Evolutionary conservation across 306 rosid genomes (phyloP).

Genomic region (Chamaecrista fasciculata): DNA sequence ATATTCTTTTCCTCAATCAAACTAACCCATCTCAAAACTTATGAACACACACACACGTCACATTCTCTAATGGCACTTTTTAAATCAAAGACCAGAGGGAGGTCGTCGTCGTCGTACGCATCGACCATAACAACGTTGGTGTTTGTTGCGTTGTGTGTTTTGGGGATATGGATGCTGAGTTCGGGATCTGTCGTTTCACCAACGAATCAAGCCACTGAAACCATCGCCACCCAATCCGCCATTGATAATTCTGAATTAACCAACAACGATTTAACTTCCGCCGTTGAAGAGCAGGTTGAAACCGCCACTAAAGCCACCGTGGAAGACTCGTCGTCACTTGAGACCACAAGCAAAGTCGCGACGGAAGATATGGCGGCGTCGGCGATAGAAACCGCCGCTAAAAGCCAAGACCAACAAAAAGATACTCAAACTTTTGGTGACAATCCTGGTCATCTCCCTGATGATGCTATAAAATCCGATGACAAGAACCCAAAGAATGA

Average conservation of each 20-base stretch:
- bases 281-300: conserved; percentile 5
- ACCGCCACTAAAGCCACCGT: background rate
- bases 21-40: background rate
- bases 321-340: conserved; percentile 9
- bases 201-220: background rate
- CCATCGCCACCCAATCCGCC: conserved; percentile 25
- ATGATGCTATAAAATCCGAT: conserved; percentile 60
- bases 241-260: background rate
- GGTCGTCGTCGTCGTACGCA: conserved; percentile 57
- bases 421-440: conserved; percentile 46
- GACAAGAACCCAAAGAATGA: conserved; percentile 26
- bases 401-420: conserved; percentile 26
- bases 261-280: conserved; percentile 17
- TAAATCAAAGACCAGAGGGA: conserved; percentile 47
- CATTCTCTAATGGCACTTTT: conserved; percentile 40
- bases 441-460: conserved; percentile 74
- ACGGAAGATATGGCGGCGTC: no score
- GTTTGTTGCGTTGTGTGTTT: conserved; percentile 58
- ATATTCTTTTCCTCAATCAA: conserved; percentile 14
- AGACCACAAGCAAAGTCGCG: background rate
- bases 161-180: conserved; percentile 70
- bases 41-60: background rate
- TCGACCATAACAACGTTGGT: conserved; percentile 56
- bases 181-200: conserved; percentile 43
- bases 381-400: background rate